Percentiles rank a stretch among this genome's conserved stretches.
phyloP scores from a whole-genome alignment of 768 basidiomycete genomes.

The Leccinum boreale region DNA sequence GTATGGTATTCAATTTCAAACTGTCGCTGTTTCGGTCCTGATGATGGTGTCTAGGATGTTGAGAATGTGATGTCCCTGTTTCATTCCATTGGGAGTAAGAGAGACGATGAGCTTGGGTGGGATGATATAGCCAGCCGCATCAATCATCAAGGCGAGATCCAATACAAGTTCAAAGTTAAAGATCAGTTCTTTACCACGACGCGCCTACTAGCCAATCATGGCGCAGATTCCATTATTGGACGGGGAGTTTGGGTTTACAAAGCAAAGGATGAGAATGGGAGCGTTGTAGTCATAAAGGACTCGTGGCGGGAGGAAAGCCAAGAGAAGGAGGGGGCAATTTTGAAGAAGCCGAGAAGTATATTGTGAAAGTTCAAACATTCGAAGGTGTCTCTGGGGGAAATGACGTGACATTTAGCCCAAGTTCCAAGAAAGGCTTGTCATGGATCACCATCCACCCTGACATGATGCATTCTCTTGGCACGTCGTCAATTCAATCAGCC shows the following conservation, averaged over 20 bases:
- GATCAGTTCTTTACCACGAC: not conserved
- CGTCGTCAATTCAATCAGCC: fast-evolving
- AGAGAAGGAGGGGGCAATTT: not conserved
- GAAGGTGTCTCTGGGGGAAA: not conserved
- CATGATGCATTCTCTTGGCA: too few relatives aligned
- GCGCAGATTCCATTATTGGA: not conserved
- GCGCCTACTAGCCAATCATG: not conserved
- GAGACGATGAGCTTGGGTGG: conserved; percentile 3
- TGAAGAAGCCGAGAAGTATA: not conserved
- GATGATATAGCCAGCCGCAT: conserved; percentile 2
- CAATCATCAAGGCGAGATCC: not conserved
- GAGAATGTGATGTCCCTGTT: too few relatives aligned
- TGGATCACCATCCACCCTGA: too few relatives aligned
- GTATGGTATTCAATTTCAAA: too few relatives aligned
- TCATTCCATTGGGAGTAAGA: too few relatives aligned
- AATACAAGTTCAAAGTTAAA: conserved; percentile 1
- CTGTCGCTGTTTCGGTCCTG: too few relatives aligned
- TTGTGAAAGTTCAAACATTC: not conserved
- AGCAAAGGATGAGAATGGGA: not conserved
- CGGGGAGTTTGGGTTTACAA: conserved; percentile 1
- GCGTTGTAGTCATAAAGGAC: not conserved
- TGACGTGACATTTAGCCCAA: too few relatives aligned
- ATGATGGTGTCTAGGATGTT: too few relatives aligned
- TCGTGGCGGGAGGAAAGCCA: conserved; percentile 8
- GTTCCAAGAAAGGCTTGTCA: too few relatives aligned